A percentile compares a stretch with the other conserved stretches of the same genome.
Evolutionary conservation across 192 early-diverging fungal species (phyloP).

Genomic region (Entomortierella parvispora): DNA sequence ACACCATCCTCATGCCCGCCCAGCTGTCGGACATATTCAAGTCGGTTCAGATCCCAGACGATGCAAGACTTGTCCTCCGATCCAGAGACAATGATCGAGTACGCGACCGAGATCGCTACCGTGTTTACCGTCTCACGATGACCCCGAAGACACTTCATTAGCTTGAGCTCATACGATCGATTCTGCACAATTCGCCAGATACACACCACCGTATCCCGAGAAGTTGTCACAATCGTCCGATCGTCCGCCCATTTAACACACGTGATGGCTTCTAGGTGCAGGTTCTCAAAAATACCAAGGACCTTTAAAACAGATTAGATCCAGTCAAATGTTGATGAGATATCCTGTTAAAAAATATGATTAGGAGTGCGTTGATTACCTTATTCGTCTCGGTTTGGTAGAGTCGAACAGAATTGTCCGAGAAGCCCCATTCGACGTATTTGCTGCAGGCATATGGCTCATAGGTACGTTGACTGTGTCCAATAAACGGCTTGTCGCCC

Average conservation of each 20-base stretch:
- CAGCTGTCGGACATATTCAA: slow-evolving; percentile 69
- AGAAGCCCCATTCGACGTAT: slow-evolving; percentile 74
- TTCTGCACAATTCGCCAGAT: slow-evolving; percentile 65
- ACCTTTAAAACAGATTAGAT: slow-evolving; percentile 26
- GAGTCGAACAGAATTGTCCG: slow-evolving; percentile 67
- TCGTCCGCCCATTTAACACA: slow-evolving; percentile 67
- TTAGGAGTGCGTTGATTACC: slow-evolving; percentile 20
- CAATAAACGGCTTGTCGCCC: slow-evolving; percentile 52
- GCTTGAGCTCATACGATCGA: slow-evolving; percentile 58
- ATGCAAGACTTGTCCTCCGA: slow-evolving; percentile 72
- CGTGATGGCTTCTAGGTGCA: slow-evolving; percentile 69
- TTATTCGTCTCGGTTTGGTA: slow-evolving; percentile 62
- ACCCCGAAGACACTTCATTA: slow-evolving; percentile 67
- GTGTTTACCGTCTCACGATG: slow-evolving; percentile 64
- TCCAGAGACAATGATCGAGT: slow-evolving; percentile 68
- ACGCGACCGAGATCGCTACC: slow-evolving; percentile 62
- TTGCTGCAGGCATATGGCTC: slow-evolving; percentile 57
- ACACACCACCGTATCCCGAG: slow-evolving; percentile 60
- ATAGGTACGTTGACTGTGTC: slow-evolving; percentile 53
- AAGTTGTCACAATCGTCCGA: slow-evolving; percentile 64
- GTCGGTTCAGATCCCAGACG: slow-evolving; percentile 73
- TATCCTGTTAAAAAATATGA: background rate
- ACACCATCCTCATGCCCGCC: slow-evolving; percentile 62
- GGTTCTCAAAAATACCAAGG: slow-evolving; percentile 66
- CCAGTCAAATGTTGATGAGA: background rate